A percentile compares a stretch with the other conserved stretches of the same genome.
These are phyloP conservation scores for Ampelomyces quisqualis DNA, from an alignment of 2,329 filamentous ascomycete genomes.

Conservation along the genomic window DNA sequence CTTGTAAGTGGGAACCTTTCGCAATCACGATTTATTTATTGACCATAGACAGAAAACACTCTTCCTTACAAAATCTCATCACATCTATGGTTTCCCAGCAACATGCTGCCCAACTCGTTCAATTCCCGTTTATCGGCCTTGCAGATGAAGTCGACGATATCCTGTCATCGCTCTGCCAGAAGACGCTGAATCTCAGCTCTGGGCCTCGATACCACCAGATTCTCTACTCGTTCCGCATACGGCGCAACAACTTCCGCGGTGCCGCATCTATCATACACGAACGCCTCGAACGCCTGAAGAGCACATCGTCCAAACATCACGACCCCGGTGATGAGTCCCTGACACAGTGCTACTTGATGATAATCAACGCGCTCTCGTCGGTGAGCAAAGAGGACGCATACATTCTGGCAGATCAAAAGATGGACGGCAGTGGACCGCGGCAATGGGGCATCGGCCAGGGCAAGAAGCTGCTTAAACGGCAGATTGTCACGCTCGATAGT, in stretches of 20 bases:
- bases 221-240: slow-evolving; percentile 86
- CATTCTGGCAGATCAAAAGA: slow-evolving; percentile 60
- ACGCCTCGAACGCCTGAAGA: slow-evolving; percentile 55
- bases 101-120: slow-evolving; percentile 56
- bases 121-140: slow-evolving; percentile 76
- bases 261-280: slow-evolving; percentile 60
- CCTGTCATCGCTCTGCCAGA: slow-evolving; percentile 69
- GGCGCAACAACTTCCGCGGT: slow-evolving; percentile 82
- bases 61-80: slow-evolving; percentile 68
- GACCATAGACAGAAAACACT: slow-evolving; percentile 54
- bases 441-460: slow-evolving; percentile 36
- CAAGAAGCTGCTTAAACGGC: slow-evolving; percentile 59
- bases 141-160: slow-evolving; percentile 77
- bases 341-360: slow-evolving; percentile 76
- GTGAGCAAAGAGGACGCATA: slow-evolving; percentile 81
- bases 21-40: background rate
- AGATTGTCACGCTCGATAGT: slow-evolving; percentile 81
- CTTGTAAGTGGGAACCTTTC: slow-evolving; percentile 57
- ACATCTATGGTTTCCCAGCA: slow-evolving; percentile 39
- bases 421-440: slow-evolving; percentile 42
- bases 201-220: slow-evolving; percentile 78
- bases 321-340: slow-evolving; percentile 56
- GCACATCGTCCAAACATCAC: slow-evolving; percentile 42
- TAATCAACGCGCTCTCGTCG: slow-evolving; percentile 91
- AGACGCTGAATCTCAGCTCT: slow-evolving; percentile 63